Evolutionary conservation across 805 yeast genomes (phyloP), one percentile per base, ranked within the genome.

Genomic region (Wickerhamiella kurtzmanii): DNA sequence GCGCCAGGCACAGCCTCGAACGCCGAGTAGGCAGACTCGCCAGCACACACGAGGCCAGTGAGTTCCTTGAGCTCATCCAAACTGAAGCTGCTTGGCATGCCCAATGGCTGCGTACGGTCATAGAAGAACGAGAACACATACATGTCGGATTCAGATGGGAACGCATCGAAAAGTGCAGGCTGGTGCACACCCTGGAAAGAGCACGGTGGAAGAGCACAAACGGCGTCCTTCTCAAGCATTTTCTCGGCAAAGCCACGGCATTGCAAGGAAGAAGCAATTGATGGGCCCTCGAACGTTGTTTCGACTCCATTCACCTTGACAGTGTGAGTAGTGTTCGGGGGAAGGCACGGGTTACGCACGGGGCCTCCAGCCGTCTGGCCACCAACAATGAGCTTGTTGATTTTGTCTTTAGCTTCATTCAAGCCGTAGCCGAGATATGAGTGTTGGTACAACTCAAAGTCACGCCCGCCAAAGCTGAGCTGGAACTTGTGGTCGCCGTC

Each of bases 111-210:
- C 35, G 96, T 83, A 61, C 94, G 77, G 67, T 92, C 99, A 68
- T 86, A 94, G 68, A 92, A 92, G 72, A 78, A 92, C 9, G 97
- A 89, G 68, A 94, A 87, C 39, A 92, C 78, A 65, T 71, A 92
- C 75, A 92, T 73, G 60, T 92, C 97, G 37, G 79, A 74, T 28
- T 76, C 64, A 47, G 70, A 70, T 46, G 77, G 73, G 73, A 92
- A 92, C 15, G 94, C 79, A 52, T 73, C 76, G 41, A 77, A 77
- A 58, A 92, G 70, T 3, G 94, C 82, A 6, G 99, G 99, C 70
- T 92, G 98, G 65, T 94, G 94, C 44, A 87, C 82, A 60, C 99
- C 98, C 61, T 89, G 86, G 74, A 92, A 92, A 2, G 96, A 84
- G 65, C 99, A 92, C 46, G 98, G 94, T 49, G 77, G 75, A 28